Evolutionary conservation across 2,329 filamentous ascomycete genomes (phyloP).

Genomic region (Cladobotryum mycophilum): DNA sequence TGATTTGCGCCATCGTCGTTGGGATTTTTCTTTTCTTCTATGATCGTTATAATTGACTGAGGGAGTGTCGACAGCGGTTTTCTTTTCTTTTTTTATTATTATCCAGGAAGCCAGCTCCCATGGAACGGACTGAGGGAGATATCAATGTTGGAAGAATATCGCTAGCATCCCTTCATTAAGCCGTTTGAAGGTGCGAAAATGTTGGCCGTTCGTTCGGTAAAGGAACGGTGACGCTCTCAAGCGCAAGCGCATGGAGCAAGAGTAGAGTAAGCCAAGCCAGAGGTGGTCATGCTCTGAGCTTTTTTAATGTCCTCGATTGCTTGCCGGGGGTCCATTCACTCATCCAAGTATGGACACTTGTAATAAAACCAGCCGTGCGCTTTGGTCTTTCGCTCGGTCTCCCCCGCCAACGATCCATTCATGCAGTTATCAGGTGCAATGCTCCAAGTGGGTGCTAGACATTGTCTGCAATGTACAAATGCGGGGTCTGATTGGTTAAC

Average conservation of each 20-base stretch:
- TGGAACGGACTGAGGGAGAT: too few species aligned
- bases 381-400: not conserved
- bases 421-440: conserved; percentile 4
- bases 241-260: too few species aligned
- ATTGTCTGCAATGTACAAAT: not conserved
- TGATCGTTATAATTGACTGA: too few species aligned
- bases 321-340: not conserved
- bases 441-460: too few species aligned
- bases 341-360: too few species aligned
- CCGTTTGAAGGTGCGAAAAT: not conserved
- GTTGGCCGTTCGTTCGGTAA: not conserved
- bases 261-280: not conserved
- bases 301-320: not conserved
- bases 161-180: too few species aligned
- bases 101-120: too few species aligned
- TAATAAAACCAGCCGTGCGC: not conserved
- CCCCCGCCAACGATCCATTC: conserved; percentile 1
- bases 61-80: too few species aligned
- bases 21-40: too few species aligned
- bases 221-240: not conserved
- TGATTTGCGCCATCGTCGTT: conserved; percentile 7
- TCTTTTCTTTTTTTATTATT: too few species aligned
- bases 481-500: not conserved
- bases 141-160: too few species aligned
- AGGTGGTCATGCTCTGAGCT: not conserved